phyloP scores from a whole-genome alignment of 2,329 filamentous ascomycete species.

The Ambrosiella beaveri region DNA sequence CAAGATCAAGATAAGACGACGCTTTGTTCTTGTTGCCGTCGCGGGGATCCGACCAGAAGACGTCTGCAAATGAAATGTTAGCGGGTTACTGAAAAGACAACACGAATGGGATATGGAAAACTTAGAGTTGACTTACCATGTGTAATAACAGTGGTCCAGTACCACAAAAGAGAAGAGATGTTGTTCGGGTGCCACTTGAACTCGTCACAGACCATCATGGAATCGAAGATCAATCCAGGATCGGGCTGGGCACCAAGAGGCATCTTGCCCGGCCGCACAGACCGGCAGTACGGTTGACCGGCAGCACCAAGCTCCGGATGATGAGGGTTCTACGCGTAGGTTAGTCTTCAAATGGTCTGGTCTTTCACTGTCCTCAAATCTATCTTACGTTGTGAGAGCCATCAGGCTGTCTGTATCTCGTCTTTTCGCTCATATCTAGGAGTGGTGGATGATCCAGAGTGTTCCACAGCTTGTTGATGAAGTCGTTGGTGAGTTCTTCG shows the following conservation, averaged over 20 bases:
- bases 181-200: constrained; percentile 50
- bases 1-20: constrained; percentile 55
- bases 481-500: constrained; percentile 44
- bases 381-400: constrained; percentile 46
- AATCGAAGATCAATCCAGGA: constrained; percentile 44
- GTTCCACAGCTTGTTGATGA: constrained; percentile 54
- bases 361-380: no score
- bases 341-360: neutral
- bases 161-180: constrained; percentile 53
- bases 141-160: constrained; percentile 57
- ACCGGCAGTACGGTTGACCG: constrained; percentile 48
- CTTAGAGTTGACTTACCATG: constrained; percentile 33
- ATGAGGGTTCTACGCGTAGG: constrained; percentile 37
- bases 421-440: constrained; percentile 44
- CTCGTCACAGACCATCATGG: constrained; percentile 34
- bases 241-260: constrained; percentile 51
- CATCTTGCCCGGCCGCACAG: constrained; percentile 39
- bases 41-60: constrained; percentile 51
- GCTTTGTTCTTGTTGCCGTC: constrained; percentile 47
- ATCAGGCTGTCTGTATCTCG: constrained; percentile 50
- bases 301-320: constrained; percentile 50
- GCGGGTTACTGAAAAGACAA: neutral
- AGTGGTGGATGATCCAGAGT: constrained; percentile 56
- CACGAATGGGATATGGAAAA: neutral
- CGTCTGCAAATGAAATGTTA: constrained; percentile 24